Evolutionary conservation across 345 rosid species (phyloP).

Genomic region (Adansonia digitata): DNA sequence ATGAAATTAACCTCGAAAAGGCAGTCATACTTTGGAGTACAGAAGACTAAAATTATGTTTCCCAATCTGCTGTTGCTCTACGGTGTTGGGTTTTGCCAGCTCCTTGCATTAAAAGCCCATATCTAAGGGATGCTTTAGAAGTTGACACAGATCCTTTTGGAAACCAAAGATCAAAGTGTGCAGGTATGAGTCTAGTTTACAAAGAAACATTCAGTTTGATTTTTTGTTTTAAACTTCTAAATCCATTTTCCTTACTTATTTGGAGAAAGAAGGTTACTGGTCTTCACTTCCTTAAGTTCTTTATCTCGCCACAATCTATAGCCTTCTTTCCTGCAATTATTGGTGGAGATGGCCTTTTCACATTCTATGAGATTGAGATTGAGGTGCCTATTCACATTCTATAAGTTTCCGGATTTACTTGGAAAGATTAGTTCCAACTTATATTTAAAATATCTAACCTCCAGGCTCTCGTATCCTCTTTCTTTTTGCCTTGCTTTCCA

Average conservation of each 20-base stretch:
- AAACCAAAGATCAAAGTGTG: conserved; percentile 81
- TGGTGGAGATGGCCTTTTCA: conserved; percentile 82
- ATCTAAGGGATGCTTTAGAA: conserved; percentile 46
- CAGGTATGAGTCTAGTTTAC: conserved; percentile 41
- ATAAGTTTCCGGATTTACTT: neutral
- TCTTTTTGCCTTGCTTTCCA: conserved; percentile 26
- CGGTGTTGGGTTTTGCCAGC: conserved; percentile 90
- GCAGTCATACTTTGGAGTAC: conserved; percentile 19
- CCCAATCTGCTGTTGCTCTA: conserved; percentile 81
- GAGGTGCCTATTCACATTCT: conserved; percentile 41
- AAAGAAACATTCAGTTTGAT: neutral
- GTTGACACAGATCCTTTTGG: conserved; percentile 60
- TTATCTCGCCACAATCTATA: conserved; percentile 26
- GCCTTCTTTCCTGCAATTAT: conserved; percentile 55
- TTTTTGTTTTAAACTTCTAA: neutral
- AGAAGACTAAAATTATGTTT: conserved; percentile 52
- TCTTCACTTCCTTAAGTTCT: conserved; percentile 9
- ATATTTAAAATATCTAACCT: neutral
- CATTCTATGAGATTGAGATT: conserved; percentile 82
- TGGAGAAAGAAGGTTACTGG: neutral
- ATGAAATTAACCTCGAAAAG: conserved; percentile 42
- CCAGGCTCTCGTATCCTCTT: neutral
- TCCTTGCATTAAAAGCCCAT: conserved; percentile 94
- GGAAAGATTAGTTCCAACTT: neutral
- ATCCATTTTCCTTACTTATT: neutral